Conservation (phyloP, 495 filamentous ascomycete genomes). For the Astrothelium macrocarpum region DNA sequence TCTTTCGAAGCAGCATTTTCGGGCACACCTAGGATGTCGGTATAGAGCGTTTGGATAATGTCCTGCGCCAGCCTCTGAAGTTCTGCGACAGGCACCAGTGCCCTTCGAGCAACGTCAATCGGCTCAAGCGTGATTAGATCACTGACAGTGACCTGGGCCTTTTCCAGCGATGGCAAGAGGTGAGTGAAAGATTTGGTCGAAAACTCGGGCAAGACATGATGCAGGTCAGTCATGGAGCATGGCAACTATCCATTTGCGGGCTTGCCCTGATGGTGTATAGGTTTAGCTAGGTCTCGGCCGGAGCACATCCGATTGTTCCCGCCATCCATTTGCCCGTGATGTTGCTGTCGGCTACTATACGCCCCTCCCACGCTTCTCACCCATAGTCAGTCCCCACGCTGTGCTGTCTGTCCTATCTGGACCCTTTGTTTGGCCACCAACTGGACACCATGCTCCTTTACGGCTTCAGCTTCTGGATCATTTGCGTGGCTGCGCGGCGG, state of each 20-base stretch:
- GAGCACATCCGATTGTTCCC: not conserved
- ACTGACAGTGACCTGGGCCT: conserved; percentile 59
- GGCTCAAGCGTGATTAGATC: conserved; percentile 82
- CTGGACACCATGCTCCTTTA: not conserved
- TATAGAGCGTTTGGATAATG: conserved; percentile 56
- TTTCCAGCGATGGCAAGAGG: conserved; percentile 72
- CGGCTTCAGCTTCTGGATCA: not conserved
- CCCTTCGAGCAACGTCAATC: conserved; percentile 76
- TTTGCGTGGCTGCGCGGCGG: not conserved
- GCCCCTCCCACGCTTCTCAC: not conserved
- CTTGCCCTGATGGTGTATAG: not conserved
- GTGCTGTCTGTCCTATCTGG: not conserved
- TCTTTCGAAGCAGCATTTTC: not conserved
- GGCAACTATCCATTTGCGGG: not conserved
- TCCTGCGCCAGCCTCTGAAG: conserved; percentile 58
- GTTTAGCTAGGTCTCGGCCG: no score
- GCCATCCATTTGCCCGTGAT: not conserved
- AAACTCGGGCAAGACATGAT: conserved; percentile 72
- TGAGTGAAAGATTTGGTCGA: conserved; percentile 54
- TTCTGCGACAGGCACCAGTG: conserved; percentile 69
- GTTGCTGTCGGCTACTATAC: not conserved
- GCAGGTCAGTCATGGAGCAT: conserved; percentile 73
- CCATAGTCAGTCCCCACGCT: not conserved
- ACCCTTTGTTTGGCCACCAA: not conserved
- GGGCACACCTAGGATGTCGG: conserved; percentile 38